Evolutionary conservation across 805 yeast species (phyloP), one percentile per base, ranked within the genome.

Genomic region (Lipomyces sp.): DNA sequence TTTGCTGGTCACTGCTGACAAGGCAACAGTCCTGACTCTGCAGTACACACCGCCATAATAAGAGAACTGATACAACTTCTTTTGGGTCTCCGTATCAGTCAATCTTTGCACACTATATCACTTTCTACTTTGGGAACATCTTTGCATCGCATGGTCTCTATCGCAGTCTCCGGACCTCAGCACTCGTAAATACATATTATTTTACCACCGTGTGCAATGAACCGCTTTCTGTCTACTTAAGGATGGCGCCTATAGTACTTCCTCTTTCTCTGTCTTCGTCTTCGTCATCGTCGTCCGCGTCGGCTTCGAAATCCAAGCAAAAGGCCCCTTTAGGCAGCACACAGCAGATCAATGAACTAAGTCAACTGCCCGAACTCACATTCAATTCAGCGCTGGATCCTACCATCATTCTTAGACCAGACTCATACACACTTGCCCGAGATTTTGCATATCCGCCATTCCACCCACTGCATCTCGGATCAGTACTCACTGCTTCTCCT

Each of bases 361-460:
- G n/a, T 53, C 56, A 53, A 15, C 6, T 53, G 33, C 24, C 33
- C 6, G 35, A 30, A 15, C 18, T n/a, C 56, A 32, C 56, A 24
- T 13, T 53, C 56, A 15, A 15, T n/a, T 8, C 18, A 42, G n/a
- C 48, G 48, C 48, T 42, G 24, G 24, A 42, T 42, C 48, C 48
- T 15, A 5, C 48, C 4, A 42, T 42, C 18, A n/a, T 42, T 42
- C 24, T 42, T 2, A 42, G 48, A n/a, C 24, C 48, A 42, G 48
- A 42, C 33, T 55, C 59, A 18, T 42, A 55, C 51, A 50, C 59
- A 18, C 30, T 56, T 57, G 65, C 91, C 24, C 86, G 87, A 69
- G 98, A 94, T 77, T 94, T 86, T 80, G 98, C 93, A 33, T 93
- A 94, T 74, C 85, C 86, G 4, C 82, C 80, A 15, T 77, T 82